These are phyloP conservation scores for Petasospora fabianii DNA, from an alignment of 1,139 yeast species.

Conservation along the genomic window DNA sequence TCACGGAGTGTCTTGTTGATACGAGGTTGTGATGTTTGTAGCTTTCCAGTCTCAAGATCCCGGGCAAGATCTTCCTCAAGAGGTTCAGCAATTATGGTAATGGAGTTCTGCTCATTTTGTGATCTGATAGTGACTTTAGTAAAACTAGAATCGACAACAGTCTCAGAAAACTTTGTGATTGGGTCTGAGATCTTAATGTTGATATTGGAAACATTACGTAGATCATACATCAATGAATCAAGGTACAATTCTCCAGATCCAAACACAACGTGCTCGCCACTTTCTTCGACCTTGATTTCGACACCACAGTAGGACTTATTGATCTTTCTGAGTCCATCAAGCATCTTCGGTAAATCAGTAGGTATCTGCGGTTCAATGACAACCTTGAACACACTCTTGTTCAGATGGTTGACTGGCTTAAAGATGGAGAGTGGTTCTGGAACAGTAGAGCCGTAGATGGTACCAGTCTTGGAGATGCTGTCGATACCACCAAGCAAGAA, in stretches of 20 bases:
- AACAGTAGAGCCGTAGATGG: slow-evolving; percentile 37
- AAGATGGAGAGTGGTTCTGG: slow-evolving; percentile 33
- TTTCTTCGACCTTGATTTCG: slow-evolving; percentile 71
- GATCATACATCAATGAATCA: slow-evolving; percentile 79
- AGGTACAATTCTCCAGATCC: slow-evolving; percentile 88
- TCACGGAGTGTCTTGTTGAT: slow-evolving; percentile 54
- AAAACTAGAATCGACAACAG: slow-evolving; percentile 64
- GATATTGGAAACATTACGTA: slow-evolving; percentile 60
- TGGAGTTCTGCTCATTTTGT: slow-evolving; percentile 48
- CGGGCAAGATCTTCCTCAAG: slow-evolving; percentile 48
- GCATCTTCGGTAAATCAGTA: slow-evolving; percentile 68
- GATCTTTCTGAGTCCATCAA: slow-evolving; percentile 62
- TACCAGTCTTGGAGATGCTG: slow-evolving; percentile 54
- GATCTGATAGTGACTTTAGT: slow-evolving; percentile 62
- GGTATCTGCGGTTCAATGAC: slow-evolving; percentile 83
- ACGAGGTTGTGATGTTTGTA: slow-evolving; percentile 31
- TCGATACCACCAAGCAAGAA: slow-evolving; percentile 64
- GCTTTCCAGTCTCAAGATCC: slow-evolving; percentile 55
- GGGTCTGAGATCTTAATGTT: slow-evolving; percentile 86
- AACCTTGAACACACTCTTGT: slow-evolving; percentile 66
- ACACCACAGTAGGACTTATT: slow-evolving; percentile 65
- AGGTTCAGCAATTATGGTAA: slow-evolving; percentile 81
- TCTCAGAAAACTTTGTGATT: slow-evolving; percentile 74
- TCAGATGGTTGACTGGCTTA: slow-evolving; percentile 42
- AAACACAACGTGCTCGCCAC: slow-evolving; percentile 78